These are phyloP conservation scores for Volutella citrinella DNA, from an alignment of 2,329 filamentous ascomycete species.

Conservation along the genomic window DNA sequence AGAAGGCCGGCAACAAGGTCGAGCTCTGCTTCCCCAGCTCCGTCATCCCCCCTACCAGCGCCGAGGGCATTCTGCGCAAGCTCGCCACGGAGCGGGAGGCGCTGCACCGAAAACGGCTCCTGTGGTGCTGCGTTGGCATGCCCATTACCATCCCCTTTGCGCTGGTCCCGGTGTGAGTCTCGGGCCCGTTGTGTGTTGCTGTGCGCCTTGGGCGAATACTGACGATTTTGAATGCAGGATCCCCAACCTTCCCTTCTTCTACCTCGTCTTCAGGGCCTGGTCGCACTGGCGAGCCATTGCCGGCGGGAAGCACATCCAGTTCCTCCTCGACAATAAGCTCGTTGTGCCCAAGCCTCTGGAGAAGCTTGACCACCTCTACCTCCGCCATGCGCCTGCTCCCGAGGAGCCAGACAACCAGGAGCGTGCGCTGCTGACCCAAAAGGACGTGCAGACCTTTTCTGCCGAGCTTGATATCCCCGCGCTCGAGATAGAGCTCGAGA, in stretches of 20 bases:
- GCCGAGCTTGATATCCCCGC: constrained; percentile 65
- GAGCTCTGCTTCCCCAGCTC: constrained; percentile 74
- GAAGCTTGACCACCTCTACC: constrained; percentile 72
- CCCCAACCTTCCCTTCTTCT: constrained; percentile 96
- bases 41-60: constrained; percentile 62
- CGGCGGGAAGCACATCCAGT: constrained; percentile 82
- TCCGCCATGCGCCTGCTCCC: constrained; percentile 35
- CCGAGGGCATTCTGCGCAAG: constrained; percentile 62
- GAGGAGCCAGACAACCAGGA: constrained; percentile 25
- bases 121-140: constrained; percentile 79
- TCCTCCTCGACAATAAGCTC: constrained; percentile 71
- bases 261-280: constrained; percentile 86
- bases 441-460: constrained; percentile 56
- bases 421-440: constrained; percentile 44
- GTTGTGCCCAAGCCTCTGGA: constrained; percentile 64
- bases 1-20: constrained; percentile 60
- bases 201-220: too few species aligned
- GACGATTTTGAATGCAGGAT: too few species aligned
- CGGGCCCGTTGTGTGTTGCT: too few species aligned
- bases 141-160: constrained; percentile 81
- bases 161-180: constrained; percentile 78
- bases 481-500: constrained; percentile 68
- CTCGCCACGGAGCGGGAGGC: constrained; percentile 78
- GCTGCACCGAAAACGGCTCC: constrained; percentile 72
- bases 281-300: constrained; percentile 85